These are phyloP conservation scores for Epipyxis sp. DNA, from an alignment of 108 stramenopile genomes.

Conservation along the genomic window DNA sequence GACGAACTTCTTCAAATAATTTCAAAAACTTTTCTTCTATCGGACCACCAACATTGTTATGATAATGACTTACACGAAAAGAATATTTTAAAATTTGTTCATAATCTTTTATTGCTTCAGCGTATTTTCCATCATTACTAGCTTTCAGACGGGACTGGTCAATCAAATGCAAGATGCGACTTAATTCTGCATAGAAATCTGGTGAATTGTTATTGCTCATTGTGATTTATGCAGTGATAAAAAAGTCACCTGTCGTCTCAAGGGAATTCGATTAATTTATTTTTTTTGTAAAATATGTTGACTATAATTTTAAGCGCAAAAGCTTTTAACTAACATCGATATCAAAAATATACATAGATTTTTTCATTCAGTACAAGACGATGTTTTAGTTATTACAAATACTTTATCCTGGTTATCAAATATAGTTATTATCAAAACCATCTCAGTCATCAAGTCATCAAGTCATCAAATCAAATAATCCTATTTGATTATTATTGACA, in stretches of 20 bases:
- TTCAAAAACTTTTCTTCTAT: not conserved
- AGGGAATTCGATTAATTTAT: not conserved
- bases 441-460: too few relatives aligned
- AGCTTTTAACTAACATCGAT: not conserved
- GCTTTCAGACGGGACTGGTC: not conserved
- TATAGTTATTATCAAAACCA: too few relatives aligned
- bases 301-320: not conserved
- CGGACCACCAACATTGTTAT: too few relatives aligned
- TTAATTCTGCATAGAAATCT: too few relatives aligned
- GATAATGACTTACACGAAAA: not conserved
- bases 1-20: not conserved
- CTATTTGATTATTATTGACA: too few relatives aligned
- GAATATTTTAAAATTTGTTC: slow-evolving; percentile 26
- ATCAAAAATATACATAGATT: not conserved
- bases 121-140: not conserved
- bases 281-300: not conserved
- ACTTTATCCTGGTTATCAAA: too few relatives aligned
- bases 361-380: not conserved
- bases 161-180: not conserved
- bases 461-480: too few relatives aligned
- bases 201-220: not conserved
- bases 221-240: not conserved
- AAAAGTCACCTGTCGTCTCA: not conserved
- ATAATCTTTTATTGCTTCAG: not conserved
- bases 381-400: not conserved